Evolutionary conservation across 2,329 filamentous ascomycete genomes (phyloP).

Genomic region (Sporothrix luriei): DNA sequence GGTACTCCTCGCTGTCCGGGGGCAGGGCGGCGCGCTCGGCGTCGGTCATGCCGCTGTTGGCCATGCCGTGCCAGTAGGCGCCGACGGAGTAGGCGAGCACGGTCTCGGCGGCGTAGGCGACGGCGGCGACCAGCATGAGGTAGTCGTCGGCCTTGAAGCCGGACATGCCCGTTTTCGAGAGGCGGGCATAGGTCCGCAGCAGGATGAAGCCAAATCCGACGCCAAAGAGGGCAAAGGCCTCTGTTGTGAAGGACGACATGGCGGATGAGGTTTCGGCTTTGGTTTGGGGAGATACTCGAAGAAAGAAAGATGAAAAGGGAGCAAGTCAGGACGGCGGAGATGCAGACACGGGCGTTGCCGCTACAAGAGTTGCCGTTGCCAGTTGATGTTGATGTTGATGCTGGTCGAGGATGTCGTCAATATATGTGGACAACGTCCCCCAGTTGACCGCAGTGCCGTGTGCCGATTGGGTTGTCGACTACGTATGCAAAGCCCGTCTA

Average conservation of each 20-base stretch:
- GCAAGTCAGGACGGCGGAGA: neutral
- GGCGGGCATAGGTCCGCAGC: conserved; percentile 55
- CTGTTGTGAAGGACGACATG: conserved; percentile 45
- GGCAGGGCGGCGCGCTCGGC: conserved; percentile 39
- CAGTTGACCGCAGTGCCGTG: no score
- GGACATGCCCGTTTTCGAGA: conserved; percentile 51
- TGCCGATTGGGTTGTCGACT: no score
- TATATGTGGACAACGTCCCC: no score
- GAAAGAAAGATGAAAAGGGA: neutral
- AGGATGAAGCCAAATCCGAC: conserved; percentile 54
- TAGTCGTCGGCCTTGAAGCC: conserved; percentile 62
- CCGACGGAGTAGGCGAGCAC: conserved; percentile 41
- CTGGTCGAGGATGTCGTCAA: no score
- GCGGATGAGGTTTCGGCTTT: no score
- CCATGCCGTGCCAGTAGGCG: conserved; percentile 40
- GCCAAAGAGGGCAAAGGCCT: conserved; percentile 55
- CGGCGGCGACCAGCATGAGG: conserved; percentile 58
- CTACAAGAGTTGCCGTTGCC: neutral
- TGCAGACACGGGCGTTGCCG: neutral
- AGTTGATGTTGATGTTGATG: no score
- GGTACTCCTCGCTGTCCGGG: conserved; percentile 40
- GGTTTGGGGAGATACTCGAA: neutral
- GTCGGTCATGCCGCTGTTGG: conserved; percentile 44
- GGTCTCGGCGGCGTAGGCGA: conserved; percentile 38
- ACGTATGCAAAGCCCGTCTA: no score